Conservation (phyloP, 305 asterid species). For the Solanum hybrid region DNA sequence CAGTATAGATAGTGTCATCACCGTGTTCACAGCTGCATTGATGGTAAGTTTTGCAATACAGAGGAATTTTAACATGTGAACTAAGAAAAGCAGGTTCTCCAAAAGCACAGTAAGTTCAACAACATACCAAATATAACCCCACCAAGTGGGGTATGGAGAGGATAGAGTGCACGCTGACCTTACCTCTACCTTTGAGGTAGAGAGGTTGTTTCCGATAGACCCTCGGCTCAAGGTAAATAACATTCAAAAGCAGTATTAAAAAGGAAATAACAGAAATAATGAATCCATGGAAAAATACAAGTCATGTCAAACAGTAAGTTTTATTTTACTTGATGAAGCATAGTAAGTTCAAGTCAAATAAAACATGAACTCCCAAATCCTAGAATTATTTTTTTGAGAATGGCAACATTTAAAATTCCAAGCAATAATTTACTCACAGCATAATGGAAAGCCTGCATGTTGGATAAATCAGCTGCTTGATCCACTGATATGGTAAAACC, state of each 20-base stretch:
- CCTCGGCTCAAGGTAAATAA: background rate
- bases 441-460: slow-evolving; percentile 74
- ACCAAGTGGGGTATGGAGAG: background rate
- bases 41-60: background rate
- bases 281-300: background rate
- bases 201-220: background rate
- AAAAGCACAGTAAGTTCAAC: background rate
- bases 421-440: slow-evolving; percentile 58
- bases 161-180: background rate
- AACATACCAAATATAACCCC: background rate
- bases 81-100: slow-evolving; percentile 1
- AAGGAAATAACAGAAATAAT: background rate
- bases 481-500: slow-evolving; percentile 75
- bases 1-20: background rate
- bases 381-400: slow-evolving; percentile 3
- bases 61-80: background rate
- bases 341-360: slow-evolving; percentile 1
- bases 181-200: background rate
- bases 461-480: slow-evolving; percentile 59
- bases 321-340: background rate
- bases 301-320: background rate
- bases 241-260: background rate
- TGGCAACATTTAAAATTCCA: background rate
- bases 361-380: background rate
- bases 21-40: background rate